Conservation (phyloP, 768 basidiomycete genomes). For the Cantharellus anzutake region DNA sequence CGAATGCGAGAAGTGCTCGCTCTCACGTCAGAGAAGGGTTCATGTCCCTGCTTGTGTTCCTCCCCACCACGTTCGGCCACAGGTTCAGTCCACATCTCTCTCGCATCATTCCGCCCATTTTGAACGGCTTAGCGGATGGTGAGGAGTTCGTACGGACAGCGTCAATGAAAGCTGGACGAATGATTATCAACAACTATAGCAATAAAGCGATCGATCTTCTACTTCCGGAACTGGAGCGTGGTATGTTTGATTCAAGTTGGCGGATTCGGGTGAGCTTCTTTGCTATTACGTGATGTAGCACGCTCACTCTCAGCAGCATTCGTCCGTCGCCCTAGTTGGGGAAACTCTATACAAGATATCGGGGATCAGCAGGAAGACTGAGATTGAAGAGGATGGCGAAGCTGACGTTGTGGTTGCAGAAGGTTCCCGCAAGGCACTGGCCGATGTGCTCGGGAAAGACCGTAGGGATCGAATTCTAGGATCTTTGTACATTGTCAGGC, state of each 20-base stretch:
- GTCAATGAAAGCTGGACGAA: constrained; percentile 95
- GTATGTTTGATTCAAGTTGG: constrained; percentile 92
- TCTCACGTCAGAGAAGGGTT: constrained; percentile 93
- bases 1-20: constrained; percentile 73
- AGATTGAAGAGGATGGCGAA: constrained; percentile 57
- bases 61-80: constrained; percentile 90
- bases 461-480: constrained; percentile 82
- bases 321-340: constrained; percentile 88
- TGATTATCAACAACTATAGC: constrained; percentile 93
- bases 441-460: constrained; percentile 74
- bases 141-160: constrained; percentile 95
- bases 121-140: constrained; percentile 75
- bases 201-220: constrained; percentile 81
- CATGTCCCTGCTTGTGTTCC: constrained; percentile 90
- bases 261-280: constrained; percentile 53
- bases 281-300: constrained; percentile 4
- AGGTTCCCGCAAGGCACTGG: constrained; percentile 64
- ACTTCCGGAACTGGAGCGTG: constrained; percentile 80
- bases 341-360: constrained; percentile 93
- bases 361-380: constrained; percentile 79
- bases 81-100: constrained; percentile 93
- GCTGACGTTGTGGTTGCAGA: constrained; percentile 52
- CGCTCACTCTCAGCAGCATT: constrained; percentile 39
- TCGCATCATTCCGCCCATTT: constrained; percentile 83
- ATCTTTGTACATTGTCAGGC: constrained; percentile 79